phyloP scores from a whole-genome alignment of 257 asterid genomes.

The Solanum tarijense region DNA sequence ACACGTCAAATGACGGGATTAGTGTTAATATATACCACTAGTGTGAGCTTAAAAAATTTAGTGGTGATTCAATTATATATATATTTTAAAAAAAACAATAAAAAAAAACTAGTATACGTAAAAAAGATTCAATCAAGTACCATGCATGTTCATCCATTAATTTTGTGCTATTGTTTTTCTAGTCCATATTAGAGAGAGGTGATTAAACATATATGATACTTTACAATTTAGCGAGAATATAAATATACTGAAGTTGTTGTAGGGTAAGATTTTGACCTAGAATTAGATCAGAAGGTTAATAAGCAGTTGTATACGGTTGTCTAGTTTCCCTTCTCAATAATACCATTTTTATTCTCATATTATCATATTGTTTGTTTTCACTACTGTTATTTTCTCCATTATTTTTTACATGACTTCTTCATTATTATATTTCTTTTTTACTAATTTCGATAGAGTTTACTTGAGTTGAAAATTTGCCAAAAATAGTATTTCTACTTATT shows the following conservation, averaged over 20 bases:
- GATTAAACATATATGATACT: neutral
- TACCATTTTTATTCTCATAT: neutral
- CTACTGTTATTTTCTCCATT: neutral
- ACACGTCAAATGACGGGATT: neutral
- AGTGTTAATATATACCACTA: neutral
- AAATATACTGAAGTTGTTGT: too few relatives aligned
- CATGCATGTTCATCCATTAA: neutral
- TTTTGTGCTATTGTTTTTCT: neutral
- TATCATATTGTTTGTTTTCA: neutral
- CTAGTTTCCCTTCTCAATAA: neutral
- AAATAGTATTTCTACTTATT: neutral
- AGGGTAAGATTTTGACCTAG: too few relatives aligned
- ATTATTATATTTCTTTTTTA: fast-evolving
- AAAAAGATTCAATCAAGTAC: neutral
- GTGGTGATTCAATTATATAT: neutral
- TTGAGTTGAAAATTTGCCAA: fast-evolving
- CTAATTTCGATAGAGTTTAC: neutral
- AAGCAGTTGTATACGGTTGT: neutral
- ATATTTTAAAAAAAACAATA: neutral
- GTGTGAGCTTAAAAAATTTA: neutral
- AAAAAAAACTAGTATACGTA: neutral
- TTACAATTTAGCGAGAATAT: neutral
- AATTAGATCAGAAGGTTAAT: neutral
- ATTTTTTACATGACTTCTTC: neutral
- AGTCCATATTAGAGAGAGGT: neutral